phyloP scores from a whole-genome alignment of 805 yeast species.

The baker's yeast (Saccharomyces cerevisiae) region DNA sequence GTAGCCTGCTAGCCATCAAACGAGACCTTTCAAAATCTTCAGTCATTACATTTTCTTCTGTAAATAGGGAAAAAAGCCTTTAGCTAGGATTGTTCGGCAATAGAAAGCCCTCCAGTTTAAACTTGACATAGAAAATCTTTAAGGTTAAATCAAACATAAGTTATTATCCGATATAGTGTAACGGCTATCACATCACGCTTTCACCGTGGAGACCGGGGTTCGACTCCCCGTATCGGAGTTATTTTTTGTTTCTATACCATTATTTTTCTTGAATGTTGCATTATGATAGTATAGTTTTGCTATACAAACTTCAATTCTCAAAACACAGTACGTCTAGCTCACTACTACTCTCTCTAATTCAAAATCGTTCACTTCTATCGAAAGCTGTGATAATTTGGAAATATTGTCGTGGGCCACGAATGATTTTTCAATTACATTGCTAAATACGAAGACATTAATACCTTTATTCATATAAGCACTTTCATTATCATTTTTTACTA shows the following conservation, averaged over 20 bases:
- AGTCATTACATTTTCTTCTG: too few species aligned
- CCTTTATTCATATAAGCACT: not conserved
- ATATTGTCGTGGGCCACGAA: not conserved
- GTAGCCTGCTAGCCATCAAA: too few species aligned
- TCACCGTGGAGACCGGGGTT: conserved; percentile 26
- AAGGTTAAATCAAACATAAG: not conserved
- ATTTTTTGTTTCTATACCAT: too few species aligned
- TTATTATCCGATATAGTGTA: conserved; percentile 21
- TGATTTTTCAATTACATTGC: not conserved
- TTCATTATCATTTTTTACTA: not conserved
- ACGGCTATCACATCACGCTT: conserved; percentile 27
- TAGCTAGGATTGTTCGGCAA: too few species aligned
- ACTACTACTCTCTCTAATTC: not conserved
- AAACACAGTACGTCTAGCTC: not conserved
- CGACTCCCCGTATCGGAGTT: conserved; percentile 25
- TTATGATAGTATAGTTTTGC: too few species aligned
- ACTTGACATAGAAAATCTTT: too few species aligned
- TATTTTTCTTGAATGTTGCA: too few species aligned
- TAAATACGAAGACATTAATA: not conserved
- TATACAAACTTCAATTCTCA: not conserved
- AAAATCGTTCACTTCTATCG: not conserved
- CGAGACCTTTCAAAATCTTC: too few species aligned
- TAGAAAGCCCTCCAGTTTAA: too few species aligned
- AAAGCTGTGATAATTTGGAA: not conserved
- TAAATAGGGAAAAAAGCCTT: too few species aligned